Evolutionary conservation across 768 basidiomycete species (phyloP), one percentile per base, ranked within the genome.

Genomic region (Suillus subaureus): DNA sequence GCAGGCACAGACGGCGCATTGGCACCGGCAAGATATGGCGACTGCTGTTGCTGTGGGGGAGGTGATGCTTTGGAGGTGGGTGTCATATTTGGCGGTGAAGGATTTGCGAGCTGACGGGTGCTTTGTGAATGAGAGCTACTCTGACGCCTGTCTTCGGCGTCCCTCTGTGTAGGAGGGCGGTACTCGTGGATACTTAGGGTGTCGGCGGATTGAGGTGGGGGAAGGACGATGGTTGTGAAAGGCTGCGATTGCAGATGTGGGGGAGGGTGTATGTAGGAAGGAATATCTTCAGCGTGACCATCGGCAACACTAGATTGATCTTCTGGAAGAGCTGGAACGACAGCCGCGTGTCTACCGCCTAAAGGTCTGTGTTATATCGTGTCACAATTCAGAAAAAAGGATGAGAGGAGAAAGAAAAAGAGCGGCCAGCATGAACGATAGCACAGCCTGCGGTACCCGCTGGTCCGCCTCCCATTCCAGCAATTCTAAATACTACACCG

Each of bases 331-430:
- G 91, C 91, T 55, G 91, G 91, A 61, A 90, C 89, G 62, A 93
- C 92, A 67, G 91, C 87, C 43, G 92, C 92, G 70, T 93, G 92
- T 45, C 92, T 83, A 70, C 92, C 92, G 63, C 92, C 92, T 64
- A 93, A 82, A 54, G 86, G 89, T 69, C 91, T 92, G 73, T 71
- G 71, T 73, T 60, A 73, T 55, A 76, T 78, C 67, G 65, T 70
- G 71, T 76, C 70, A 76, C 75, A 68, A 68, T 72, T 76, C 70
- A 76, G 75, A 67, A 68, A 70, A 67, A 65, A 71, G 70, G 75
- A 72, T 68, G 69, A 75, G 72, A 66, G 65, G 61, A 62, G 61
- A 64, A 69, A 18, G 68, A 70, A 61, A 70, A 68, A 66, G 70
- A 57, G 65, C 63, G 66, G 70, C 57, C 66, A 71, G 61, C 68